Evolutionary conservation across 179 eudicot species (phyloP).

Genomic region (Corrigiola litoralis): DNA sequence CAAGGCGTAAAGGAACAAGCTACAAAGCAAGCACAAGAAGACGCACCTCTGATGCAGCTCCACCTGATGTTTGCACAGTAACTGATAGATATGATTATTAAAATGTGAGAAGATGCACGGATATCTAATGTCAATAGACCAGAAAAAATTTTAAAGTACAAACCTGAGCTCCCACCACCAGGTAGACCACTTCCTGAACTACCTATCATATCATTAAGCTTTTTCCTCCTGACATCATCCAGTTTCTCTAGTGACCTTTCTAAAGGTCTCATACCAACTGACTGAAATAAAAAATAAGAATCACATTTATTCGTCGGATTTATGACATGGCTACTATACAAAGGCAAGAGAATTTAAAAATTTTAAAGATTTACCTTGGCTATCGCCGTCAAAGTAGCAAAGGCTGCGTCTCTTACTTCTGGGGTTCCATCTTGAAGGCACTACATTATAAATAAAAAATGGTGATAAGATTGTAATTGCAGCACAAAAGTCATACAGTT

Average conservation of each 20-base stretch:
- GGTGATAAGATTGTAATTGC: background rate
- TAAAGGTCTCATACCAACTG: slow-evolving; percentile 98
- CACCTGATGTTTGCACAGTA: slow-evolving; percentile 53
- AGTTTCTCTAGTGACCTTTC: slow-evolving; percentile 94
- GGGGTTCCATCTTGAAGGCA: slow-evolving; percentile 99
- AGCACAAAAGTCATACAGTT: background rate
- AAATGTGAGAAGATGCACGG: slow-evolving; percentile 4
- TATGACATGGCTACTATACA: too few species aligned
- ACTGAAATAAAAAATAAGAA: too few species aligned
- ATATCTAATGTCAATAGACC: background rate
- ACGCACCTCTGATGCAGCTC: slow-evolving; percentile 63
- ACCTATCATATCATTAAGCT: slow-evolving; percentile 97
- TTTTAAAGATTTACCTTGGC: slow-evolving; percentile 60
- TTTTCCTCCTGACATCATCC: slow-evolving; percentile 90
- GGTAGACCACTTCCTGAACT: slow-evolving; percentile 50
- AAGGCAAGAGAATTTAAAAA: background rate
- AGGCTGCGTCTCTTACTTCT: slow-evolving; percentile 98
- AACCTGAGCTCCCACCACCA: slow-evolving; percentile 60
- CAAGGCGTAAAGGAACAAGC: background rate
- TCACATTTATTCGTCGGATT: too few species aligned
- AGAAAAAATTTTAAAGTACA: background rate
- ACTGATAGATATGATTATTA: slow-evolving; percentile 32
- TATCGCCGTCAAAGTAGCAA: slow-evolving; percentile 87
- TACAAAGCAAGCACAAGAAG: background rate
- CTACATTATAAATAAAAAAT: slow-evolving; percentile 29